Evolutionary conservation across 495 filamentous ascomycete species (phyloP), one percentile per base, ranked within the genome.

Genomic region (Tuber indicum): DNA sequence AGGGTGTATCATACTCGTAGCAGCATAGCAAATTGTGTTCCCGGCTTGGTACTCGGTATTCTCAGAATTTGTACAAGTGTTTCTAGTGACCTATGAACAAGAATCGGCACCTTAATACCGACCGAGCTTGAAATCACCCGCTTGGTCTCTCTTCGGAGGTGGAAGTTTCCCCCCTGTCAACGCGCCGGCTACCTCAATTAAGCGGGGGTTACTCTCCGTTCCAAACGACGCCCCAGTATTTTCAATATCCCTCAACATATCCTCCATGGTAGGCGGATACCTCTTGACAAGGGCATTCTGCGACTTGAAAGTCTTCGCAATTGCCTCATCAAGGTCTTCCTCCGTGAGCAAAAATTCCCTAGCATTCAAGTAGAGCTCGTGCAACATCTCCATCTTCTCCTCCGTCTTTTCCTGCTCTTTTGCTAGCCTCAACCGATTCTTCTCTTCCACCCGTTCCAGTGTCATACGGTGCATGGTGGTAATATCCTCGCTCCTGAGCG

Each of bases 301-400:
- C 69, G 85, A 78, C 74, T 85, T 85, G 84, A 93, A 93, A 66
- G 85, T 89, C 73, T 84, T 85, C 49, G 91, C 90, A 73, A 93
- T 88, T 71, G 88, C 89, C 72, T 85, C 86, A 45, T 89, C 85
- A 44, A 93, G 86, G 84, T 91, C 87, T 46, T 86, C 81, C 72
- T 90, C 90, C 2, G 87, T 91, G n/a, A 87, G 86, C 76, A 93
- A 91, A 82, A 92, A 93, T 41, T 86, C 84, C 43, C 88, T 85
- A 1, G 91, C 90, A 78, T 91, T 88, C 85, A 90, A 87, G 82
- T 92, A 92, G 17, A 93, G 85, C 26, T 86, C 85, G 44, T 92
- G 91, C 39, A 93, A 75, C 43, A 86, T 78, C 39, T 89, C 85
- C 66, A 85, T 81, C 42, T 87, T 85, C 75, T 86, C 84, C 36